Base-by-base conservation (phyloP, 2,329 filamentous ascomycete genomes). In the Colletotrichum orchidophilum region DNA sequence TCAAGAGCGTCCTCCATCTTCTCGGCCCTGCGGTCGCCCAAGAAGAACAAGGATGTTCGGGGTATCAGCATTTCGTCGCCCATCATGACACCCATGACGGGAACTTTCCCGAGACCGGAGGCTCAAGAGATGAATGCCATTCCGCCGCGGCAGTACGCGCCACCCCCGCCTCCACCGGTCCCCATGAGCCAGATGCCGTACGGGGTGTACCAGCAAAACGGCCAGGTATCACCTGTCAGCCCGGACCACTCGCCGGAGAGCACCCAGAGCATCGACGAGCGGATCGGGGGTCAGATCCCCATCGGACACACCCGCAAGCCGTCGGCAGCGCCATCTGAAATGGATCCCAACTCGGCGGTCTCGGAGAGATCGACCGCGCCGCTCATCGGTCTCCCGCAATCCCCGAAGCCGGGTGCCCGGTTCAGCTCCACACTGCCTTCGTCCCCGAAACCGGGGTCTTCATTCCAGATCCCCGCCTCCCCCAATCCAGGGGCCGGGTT, bases 51-150 rank as follows among this genome's bases (percentile, higher is more conserved):
- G 80, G 79, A 86, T 72, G 79, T 82, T 63, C 87, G 84, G 76
- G 86, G 83, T 24, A 79, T 92, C 73, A 87, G 79, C 77, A 92
- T 92, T 75, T 92, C 90, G 13, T 90, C 90, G 1, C 90, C 90
- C 61, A 90, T 92, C 75, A 87, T 90, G 84, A 92, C 90, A 9
- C 90, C 90, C 15, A 87, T 87, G 81, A 89, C 90, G 2, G 85
- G 83, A 3, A 88, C 86, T 2, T 92, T 91, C 74, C 87, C 88
- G 1, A 83, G 84, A n/a, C 80, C 84, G 15, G 85, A 87, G 60
- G 82, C 81, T 27, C 86, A 88, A 74, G 89, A 91, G 77, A 85
- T 91, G 83, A 87, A 82, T 76, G 74, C 86, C 59, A 88, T 92
- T 63, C 83, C 87, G 13, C 89, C 88, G 24, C 85, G 89, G 33